Percentiles rank a stretch among this genome's conserved stretches.
These are phyloP conservation scores for Gossypium schwendimanii DNA, from an alignment of 441 rosid genomes.

Conservation along the genomic window DNA sequence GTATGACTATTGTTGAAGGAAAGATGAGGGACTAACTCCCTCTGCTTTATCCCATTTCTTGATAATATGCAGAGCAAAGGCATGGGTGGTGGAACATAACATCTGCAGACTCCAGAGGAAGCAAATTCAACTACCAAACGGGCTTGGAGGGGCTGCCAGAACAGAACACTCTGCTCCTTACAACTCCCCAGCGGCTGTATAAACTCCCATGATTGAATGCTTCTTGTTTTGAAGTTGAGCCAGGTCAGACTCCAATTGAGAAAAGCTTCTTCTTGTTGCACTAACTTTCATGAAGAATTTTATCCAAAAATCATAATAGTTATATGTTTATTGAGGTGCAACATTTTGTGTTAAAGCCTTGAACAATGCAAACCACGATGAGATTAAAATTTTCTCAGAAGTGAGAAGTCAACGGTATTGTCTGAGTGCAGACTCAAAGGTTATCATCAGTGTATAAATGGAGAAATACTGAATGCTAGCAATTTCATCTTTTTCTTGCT, in stretches of 20 bases:
- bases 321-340: neutral
- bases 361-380: neutral
- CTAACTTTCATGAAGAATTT: neutral
- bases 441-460: neutral
- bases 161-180: neutral
- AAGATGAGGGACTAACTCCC: neutral
- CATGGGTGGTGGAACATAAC: conserved; percentile 19
- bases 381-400: neutral
- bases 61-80: neutral
- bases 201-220: neutral
- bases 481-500: conserved; percentile 38
- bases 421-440: neutral
- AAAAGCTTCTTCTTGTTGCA: neutral
- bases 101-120: neutral
- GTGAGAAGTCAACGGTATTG: neutral
- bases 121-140: neutral
- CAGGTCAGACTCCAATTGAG: too few species aligned
- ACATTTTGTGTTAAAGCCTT: neutral
- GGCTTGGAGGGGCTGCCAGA: neutral
- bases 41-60: neutral
- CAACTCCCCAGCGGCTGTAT: neutral
- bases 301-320: neutral
- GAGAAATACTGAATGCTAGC: neutral
- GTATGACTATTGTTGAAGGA: conserved; percentile 4
- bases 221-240: neutral